Evolutionary conservation across 768 basidiomycete genomes (phyloP).

Genomic region (Tulasnella sp.): DNA sequence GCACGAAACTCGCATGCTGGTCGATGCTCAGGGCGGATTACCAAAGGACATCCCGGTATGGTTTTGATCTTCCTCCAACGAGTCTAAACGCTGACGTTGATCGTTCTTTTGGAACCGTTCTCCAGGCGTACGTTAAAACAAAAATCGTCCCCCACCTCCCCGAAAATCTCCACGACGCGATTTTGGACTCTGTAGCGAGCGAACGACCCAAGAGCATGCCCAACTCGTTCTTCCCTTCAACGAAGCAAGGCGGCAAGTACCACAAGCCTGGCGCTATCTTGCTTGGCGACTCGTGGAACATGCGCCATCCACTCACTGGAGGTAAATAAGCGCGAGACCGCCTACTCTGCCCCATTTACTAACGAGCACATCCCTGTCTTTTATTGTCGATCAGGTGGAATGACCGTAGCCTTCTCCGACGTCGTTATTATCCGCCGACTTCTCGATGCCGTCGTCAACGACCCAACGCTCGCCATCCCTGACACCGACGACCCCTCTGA

Average conservation of each 20-base stretch:
- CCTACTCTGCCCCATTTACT: too few species aligned
- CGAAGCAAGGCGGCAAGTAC: constrained; percentile 58
- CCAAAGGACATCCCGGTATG: constrained; percentile 79
- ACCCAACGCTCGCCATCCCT: constrained; percentile 20
- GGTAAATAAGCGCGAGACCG: constrained; percentile 29
- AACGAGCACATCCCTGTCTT: too few species aligned
- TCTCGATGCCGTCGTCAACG: constrained; percentile 29
- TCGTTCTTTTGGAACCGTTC: background rate
- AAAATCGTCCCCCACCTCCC: constrained; percentile 86
- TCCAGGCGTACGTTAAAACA: constrained; percentile 66
- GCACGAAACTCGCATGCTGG: constrained; percentile 89
- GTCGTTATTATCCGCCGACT: constrained; percentile 64
- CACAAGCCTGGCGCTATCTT: constrained; percentile 75
- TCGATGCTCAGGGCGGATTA: constrained; percentile 84
- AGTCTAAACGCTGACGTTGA: background rate
- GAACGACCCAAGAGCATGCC: constrained; percentile 91
- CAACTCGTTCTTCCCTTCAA: constrained; percentile 87
- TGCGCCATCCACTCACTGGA: constrained; percentile 98
- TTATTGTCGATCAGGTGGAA: constrained; percentile 57
- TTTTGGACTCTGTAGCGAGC: constrained; percentile 70
- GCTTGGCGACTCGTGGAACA: constrained; percentile 96
- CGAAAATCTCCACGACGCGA: constrained; percentile 62
- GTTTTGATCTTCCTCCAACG: background rate
- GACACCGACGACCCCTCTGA: constrained; percentile 39
- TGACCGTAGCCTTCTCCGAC: constrained; percentile 94